A percentile compares a stretch with the other conserved stretches of the same genome.
Conservation (phyloP, 495 filamentous ascomycete species). For the Aspergillus cristatus region DNA sequence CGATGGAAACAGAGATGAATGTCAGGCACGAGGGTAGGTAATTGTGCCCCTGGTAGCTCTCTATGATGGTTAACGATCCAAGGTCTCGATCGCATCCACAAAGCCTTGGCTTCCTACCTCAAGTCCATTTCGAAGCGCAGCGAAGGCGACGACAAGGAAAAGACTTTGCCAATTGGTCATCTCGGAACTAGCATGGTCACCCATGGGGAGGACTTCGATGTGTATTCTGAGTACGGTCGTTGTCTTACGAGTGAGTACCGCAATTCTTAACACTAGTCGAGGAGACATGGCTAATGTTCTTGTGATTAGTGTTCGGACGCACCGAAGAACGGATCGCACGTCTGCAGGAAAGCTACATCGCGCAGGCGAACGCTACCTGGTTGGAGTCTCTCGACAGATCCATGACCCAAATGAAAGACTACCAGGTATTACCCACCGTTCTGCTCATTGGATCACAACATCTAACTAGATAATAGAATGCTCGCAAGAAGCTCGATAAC, state of each 20-base stretch:
- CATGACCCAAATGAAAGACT: constrained; percentile 93
- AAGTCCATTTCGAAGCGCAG: constrained; percentile 84
- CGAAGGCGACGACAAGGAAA: constrained; percentile 79
- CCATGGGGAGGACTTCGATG: constrained; percentile 91
- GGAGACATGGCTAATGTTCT: background rate
- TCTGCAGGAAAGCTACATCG: constrained; percentile 76
- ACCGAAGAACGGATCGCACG: constrained; percentile 83
- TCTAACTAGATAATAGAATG: constrained; percentile 39
- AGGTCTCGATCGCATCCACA: constrained; percentile 91
- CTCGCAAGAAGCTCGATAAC: constrained; percentile 91
- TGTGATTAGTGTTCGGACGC: constrained; percentile 56
- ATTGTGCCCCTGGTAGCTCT: background rate
- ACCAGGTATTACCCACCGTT: constrained; percentile 52
- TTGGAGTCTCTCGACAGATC: constrained; percentile 85
- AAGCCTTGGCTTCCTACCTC: constrained; percentile 79
- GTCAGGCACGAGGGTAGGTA: constrained; percentile 77
- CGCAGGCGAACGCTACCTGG: constrained; percentile 78
- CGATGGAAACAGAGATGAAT: constrained; percentile 85
- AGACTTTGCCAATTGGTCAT: constrained; percentile 69
- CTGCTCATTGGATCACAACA: too few relatives aligned
- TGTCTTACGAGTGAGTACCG: constrained; percentile 64
- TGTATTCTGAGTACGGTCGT: constrained; percentile 85
- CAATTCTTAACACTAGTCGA: background rate
- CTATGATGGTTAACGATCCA: background rate
- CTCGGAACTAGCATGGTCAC: constrained; percentile 80